Evolutionary conservation across 352 stramenopile genomes (phyloP), one percentile per base, ranked within the genome.

Genomic region (Phytophthora fragariaefolia): DNA sequence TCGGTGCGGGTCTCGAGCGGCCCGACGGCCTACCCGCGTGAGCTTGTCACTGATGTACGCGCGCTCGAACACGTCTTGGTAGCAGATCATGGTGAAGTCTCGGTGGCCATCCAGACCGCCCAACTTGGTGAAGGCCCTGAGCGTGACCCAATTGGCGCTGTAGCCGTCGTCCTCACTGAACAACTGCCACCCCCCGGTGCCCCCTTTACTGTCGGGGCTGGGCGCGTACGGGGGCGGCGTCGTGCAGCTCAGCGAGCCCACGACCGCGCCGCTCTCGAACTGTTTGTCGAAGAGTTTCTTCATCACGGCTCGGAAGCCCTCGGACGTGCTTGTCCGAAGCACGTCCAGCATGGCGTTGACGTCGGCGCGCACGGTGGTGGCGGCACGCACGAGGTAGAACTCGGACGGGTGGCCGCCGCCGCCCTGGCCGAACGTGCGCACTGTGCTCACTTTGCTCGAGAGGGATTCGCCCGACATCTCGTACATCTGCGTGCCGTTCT

Each of bases 31-130:
- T n/a, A 81, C 61, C 7, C 74, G 69, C 22, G 62, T 47, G 9
- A 80, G 30, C 32, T 52, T 63, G 34, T 74, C 56, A 36, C 68
- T 77, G 23, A 61, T 66, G 38, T 71, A 46, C n/a, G 55, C 24
- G 23, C 77, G 77, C 58, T 87, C 67, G 63, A 87, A 90, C 23
- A 74, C 63, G 57, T 90, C 82, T 57, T 90, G 82, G 66, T 89
- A 90, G 66, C 69, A 82, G 10, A 84, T 70, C 50, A 90, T 73
- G 5, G 80, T 90, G 50, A 90, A 88, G 50, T 90, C 82, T 28
- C 69, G 76, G 20, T 57, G 59, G n/a, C 63, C 64, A 18, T 87
- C 78, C 18, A 72, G 57, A 6, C 69, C 58, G 10, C 69, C 66
- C 17, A 83, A 34, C 28, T 69, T 76, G 49, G 69, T 66, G 20